A percentile compares a stretch with the other conserved stretches of the same genome.
Evolutionary conservation across 2,329 filamentous ascomycete species (phyloP).

Genomic region (Diaporthe caulivora): DNA sequence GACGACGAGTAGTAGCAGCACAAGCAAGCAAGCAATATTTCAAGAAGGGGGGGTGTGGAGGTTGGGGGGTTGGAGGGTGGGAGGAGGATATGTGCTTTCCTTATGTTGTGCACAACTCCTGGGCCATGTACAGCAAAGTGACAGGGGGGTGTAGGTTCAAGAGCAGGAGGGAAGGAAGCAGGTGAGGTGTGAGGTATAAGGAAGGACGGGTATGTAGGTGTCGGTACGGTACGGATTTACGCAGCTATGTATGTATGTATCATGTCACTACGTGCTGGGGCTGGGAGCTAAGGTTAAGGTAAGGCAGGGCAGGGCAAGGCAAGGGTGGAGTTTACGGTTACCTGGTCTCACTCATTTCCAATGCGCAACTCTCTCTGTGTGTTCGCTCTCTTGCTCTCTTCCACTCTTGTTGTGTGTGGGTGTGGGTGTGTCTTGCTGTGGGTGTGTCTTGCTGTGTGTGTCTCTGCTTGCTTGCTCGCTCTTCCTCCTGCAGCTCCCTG

Average conservation of each 20-base stretch:
- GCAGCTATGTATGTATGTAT: slow-evolving; percentile 12
- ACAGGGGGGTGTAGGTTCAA: background rate
- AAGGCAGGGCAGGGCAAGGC: too few relatives aligned
- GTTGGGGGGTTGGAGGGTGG: slow-evolving; percentile 7
- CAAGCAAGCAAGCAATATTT: slow-evolving; percentile 20
- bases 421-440: background rate
- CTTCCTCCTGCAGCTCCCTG: background rate
- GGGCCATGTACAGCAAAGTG: background rate
- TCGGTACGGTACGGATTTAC: too few relatives aligned
- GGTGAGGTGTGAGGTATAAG: background rate
- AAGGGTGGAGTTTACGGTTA: slow-evolving; percentile 7
- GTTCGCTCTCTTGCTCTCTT: too few relatives aligned
- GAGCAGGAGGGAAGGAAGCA: background rate
- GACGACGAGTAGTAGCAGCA: slow-evolving; percentile 12
- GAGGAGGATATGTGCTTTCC: slow-evolving; percentile 17
- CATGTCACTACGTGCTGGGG: background rate
- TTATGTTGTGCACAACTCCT: slow-evolving; percentile 25
- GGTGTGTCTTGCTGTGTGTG: background rate
- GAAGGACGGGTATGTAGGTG: too few relatives aligned
- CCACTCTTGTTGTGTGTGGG: background rate
- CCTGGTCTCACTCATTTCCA: slow-evolving; percentile 19
- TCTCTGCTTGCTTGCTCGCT: slow-evolving; percentile 2
- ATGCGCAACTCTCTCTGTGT: background rate
- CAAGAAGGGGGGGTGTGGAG: slow-evolving; percentile 17
- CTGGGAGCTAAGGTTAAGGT: too few relatives aligned